These are phyloP conservation scores for Lactuca saligna DNA, from an alignment of 129 eudicot genomes.

Conservation along the genomic window DNA sequence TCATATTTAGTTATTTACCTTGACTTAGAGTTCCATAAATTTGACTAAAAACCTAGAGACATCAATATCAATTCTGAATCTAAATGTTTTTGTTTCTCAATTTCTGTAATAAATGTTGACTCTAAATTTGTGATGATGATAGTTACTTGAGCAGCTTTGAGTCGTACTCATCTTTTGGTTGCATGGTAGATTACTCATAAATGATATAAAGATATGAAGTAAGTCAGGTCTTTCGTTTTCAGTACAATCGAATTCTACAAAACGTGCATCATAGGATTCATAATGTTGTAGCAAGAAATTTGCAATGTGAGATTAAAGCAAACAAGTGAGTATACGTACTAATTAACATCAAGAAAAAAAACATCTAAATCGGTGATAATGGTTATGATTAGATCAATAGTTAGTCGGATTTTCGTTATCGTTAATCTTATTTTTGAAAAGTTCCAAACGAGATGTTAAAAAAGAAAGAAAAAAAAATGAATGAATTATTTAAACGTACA, in stretches of 20 bases:
- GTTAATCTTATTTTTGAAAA: not conserved
- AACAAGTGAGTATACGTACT: not conserved
- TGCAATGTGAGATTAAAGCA: not conserved
- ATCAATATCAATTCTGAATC: conserved; percentile 1
- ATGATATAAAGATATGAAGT: conserved; percentile 10
- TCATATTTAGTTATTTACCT: conserved; percentile 2
- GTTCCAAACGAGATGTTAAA: conserved; percentile 3
- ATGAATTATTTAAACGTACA: conserved; percentile 1
- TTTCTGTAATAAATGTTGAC: not conserved
- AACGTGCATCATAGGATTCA: not conserved
- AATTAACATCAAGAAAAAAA: conserved; percentile 20
- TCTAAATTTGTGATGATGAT: not conserved
- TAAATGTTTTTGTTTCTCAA: conserved; percentile 1
- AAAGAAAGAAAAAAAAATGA: not conserved
- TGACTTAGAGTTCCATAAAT: not conserved
- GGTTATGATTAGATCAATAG: not conserved
- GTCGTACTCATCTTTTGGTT: conserved; percentile 8
- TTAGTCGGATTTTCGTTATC: not conserved
- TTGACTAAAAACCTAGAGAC: not conserved
- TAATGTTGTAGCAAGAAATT: not conserved
- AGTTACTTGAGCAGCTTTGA: conserved; percentile 11
- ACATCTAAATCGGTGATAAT: not conserved
- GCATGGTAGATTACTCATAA: not conserved
- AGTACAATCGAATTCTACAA: conserved; percentile 9
- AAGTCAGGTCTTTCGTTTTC: not conserved